Conservation (phyloP, 1,284 basidiomycete genomes). For the Sutorius eximius region DNA sequence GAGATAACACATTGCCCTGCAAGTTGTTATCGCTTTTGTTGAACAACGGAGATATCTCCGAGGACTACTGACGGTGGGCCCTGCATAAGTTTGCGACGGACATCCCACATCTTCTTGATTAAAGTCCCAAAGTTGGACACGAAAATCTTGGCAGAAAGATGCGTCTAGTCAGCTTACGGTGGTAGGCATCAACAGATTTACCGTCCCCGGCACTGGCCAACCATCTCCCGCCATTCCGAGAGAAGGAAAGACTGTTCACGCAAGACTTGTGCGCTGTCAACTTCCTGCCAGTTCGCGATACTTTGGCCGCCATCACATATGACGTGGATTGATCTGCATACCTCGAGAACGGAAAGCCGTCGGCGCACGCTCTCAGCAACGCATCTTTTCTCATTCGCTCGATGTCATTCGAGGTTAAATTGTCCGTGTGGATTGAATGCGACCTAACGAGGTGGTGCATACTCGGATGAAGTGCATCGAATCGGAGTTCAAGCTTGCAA, state of each 20-base stretch:
- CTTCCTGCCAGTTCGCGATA: conserved; percentile 42
- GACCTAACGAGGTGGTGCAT: conserved; percentile 14
- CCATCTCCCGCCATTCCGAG: conserved; percentile 60
- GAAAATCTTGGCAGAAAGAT: conserved; percentile 47
- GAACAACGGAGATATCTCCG: conserved; percentile 23
- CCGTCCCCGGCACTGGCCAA: conserved; percentile 79
- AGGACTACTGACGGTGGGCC: conserved; percentile 47
- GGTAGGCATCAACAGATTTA: conserved; percentile 31
- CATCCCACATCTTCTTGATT: conserved; percentile 54
- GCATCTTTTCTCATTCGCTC: conserved; percentile 19
- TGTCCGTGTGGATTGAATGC: conserved; percentile 21
- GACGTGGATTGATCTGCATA: conserved; percentile 13
- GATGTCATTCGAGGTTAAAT: conserved; percentile 27
- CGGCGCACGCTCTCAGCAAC: conserved; percentile 20
- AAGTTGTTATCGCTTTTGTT: conserved; percentile 10
- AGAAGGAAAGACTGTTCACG: conserved; percentile 69
- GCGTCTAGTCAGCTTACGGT: conserved; percentile 10
- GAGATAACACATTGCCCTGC: conserved; percentile 66
- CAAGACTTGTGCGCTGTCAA: conserved; percentile 64
- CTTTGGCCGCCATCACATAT: conserved; percentile 1
- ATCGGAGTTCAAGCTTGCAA: conserved; percentile 18
- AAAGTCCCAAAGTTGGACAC: conserved; percentile 68
- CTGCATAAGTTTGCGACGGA: conserved; percentile 50
- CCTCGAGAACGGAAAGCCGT: conserved; percentile 37
- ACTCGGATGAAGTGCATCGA: conserved; percentile 2